Evolutionary conservation across 139 green algal genomes (phyloP), one percentile per base, ranked within the genome.

Genomic region (Chlorella sorokiniana): DNA sequence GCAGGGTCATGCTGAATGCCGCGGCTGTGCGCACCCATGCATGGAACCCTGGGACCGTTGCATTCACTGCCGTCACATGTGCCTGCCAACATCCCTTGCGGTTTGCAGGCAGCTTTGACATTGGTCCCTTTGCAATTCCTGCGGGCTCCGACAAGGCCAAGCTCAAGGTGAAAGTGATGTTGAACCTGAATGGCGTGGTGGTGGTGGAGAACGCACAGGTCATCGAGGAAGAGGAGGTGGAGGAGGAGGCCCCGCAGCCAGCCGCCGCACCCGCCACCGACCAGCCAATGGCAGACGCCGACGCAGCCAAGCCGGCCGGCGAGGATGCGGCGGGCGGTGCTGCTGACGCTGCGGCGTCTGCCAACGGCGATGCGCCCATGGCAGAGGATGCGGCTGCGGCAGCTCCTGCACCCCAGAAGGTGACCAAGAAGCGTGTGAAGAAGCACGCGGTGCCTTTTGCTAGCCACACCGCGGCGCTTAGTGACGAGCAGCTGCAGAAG

Each of bases 121-220:
- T 96, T 23, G 86, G 89, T 14, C 67, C 85, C 48, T 85, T 92
- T 86, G 9, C 41, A 48, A 33, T 80, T 44, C 84, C 90, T 0
- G 54, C 76, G 1, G 82, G 74, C 29, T 79, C 80, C 23, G 91
- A 91, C 38, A 95, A 95, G 82, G 87, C 88, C 65, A 99, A 98
- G 88, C 81, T 96, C 63, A 97, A 97, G 83, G 91, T 89, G 23
- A 91, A 95, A 83, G 86, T 96, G 63, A 81, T 69, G 16, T 87
- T 99, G 67, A 98, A 98, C 89, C 88, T 98, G 76, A 94, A 99
- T 83, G 95, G 96, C 40, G 76, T 98, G 51, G 78, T 96, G 11
- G 71, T 70, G 2, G 86, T 99, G 44, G 96, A 98, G 82, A 87
- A 63, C 18, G 93, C 92, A 27, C 82, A 95, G 78, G 84, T 89